phyloP scores from a whole-genome alignment of 495 filamentous ascomycete genomes.

The Neurospora sp. region DNA sequence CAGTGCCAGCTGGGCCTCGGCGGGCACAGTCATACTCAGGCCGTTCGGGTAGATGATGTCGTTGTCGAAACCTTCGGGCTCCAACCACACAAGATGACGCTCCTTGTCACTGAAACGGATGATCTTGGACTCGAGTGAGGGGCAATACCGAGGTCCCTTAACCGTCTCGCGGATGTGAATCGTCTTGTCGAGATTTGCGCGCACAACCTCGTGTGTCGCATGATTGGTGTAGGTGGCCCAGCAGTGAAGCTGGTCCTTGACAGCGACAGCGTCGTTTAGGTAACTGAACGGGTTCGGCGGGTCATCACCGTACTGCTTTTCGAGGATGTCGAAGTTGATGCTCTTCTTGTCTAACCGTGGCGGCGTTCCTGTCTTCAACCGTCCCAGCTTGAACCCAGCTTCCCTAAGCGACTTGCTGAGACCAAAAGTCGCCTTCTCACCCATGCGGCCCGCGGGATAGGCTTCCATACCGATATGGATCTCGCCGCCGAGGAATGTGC shows the following conservation, averaged over 20 bases:
- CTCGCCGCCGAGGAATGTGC: conserved; percentile 91
- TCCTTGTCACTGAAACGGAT: conserved; percentile 72
- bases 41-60: conserved; percentile 94
- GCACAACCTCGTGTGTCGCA: conserved; percentile 72
- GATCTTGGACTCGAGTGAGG: conserved; percentile 89
- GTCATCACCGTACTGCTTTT: conserved; percentile 69
- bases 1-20: conserved; percentile 71
- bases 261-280: conserved; percentile 64
- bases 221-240: conserved; percentile 78
- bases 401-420: conserved; percentile 83
- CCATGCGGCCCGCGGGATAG: conserved; percentile 83
- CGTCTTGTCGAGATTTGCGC: conserved; percentile 79
- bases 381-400: conserved; percentile 83
- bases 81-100: conserved; percentile 88
- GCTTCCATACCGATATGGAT: conserved; percentile 87
- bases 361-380: conserved; percentile 92
- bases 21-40: conserved; percentile 92
- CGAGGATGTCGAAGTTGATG: conserved; percentile 66
- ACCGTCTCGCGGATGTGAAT: conserved; percentile 95
- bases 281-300: conserved; percentile 89
- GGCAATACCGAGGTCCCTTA: conserved; percentile 89
- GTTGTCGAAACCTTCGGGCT: conserved; percentile 89
- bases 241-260: conserved; percentile 72
- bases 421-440: conserved; percentile 87
- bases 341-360: conserved; percentile 74